phyloP scores from a whole-genome alignment of 225 moss, liverwort and hornwort species.

The Climacium dendroides region DNA sequence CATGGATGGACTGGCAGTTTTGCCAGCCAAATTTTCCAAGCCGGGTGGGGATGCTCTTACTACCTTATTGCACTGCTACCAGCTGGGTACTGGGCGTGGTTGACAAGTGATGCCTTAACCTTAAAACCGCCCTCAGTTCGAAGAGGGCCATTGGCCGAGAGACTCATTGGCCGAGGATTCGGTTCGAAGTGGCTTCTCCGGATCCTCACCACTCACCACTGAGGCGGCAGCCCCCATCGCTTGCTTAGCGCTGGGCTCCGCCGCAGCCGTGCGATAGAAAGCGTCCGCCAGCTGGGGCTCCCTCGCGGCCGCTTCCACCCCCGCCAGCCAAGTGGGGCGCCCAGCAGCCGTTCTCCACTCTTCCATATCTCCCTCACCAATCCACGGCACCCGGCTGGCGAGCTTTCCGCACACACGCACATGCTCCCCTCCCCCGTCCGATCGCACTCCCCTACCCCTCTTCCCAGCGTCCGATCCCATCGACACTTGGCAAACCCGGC shows the following conservation, averaged over 20 bases:
- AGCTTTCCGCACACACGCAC: neutral
- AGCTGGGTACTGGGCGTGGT: too few relatives aligned
- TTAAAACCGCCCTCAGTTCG: too few relatives aligned
- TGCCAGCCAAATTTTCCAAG: too few relatives aligned
- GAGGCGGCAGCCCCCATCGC: neutral
- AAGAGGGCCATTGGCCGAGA: too few relatives aligned
- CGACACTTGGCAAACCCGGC: neutral
- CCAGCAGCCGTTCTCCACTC: neutral
- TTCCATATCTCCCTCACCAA: neutral
- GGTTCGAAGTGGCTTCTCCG: too few relatives aligned
- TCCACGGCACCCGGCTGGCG: neutral
- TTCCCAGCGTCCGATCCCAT: neutral
- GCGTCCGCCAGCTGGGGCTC: slow-evolving; percentile 14
- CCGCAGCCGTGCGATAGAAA: slow-evolving; percentile 15
- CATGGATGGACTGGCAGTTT: too few relatives aligned
- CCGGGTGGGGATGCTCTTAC: too few relatives aligned
- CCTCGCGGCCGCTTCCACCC: neutral
- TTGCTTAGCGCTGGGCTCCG: neutral
- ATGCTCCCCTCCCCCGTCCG: neutral
- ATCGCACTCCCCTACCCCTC: too few relatives aligned
- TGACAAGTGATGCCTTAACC: too few relatives aligned
- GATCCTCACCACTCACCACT: neutral
- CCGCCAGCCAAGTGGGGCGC: slow-evolving; percentile 14
- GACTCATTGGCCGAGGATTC: too few relatives aligned
- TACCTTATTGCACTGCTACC: too few relatives aligned